Evolutionary conservation across 1,284 basidiomycete genomes (phyloP), one percentile per base, ranked within the genome.

Genomic region (Xerocomus amazonicus): DNA sequence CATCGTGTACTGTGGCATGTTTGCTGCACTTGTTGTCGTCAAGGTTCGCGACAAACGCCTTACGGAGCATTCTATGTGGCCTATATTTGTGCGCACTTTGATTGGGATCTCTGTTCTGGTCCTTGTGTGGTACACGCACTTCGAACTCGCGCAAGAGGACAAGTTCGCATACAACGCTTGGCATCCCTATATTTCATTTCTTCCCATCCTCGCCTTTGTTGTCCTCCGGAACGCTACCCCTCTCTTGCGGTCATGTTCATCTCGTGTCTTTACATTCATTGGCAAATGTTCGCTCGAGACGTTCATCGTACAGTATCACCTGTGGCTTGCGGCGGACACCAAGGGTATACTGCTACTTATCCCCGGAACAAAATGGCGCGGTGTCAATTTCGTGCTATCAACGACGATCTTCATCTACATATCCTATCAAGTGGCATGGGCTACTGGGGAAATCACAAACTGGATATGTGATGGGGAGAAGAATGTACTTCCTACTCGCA

Each of bases 301-400:
- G 0, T 93, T 92, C 66, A 87, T 94, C 62, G 81, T 93, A 56
- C 90, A 95, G 65, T 94, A 87, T 70, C 92, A 95, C 67, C 75
- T 92, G 45, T 94, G 91, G 88, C 76, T 95, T 34, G 91, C 88
- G 0, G 88, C 80, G 5, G 92, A 95, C 63, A 92, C 89, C 16
- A 90, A 90, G 64, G 90, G 89, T 16, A 76, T 94, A 54, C 75
- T 95, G 33, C 70, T 92, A 46, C 78, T 94, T 44, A 71, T 94
- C 39, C 90, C 90, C 0, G 84, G 87, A 17, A 84, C 82, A 6
- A 70, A 69, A 36, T 88, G 84, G 77, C 77, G 91, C 39, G 76
- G 82, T 6, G 44, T 88, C 57, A 95, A 94, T 68, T 80, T 93
- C 55, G 67, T 90, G 35, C 59, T 93, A 47, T 87, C 89, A 14